Percentiles rank a stretch among this genome's conserved stretches.
Conservation (phyloP, 2,329 filamentous ascomycete species). For the Phaeophleospora eucalypticola region DNA sequence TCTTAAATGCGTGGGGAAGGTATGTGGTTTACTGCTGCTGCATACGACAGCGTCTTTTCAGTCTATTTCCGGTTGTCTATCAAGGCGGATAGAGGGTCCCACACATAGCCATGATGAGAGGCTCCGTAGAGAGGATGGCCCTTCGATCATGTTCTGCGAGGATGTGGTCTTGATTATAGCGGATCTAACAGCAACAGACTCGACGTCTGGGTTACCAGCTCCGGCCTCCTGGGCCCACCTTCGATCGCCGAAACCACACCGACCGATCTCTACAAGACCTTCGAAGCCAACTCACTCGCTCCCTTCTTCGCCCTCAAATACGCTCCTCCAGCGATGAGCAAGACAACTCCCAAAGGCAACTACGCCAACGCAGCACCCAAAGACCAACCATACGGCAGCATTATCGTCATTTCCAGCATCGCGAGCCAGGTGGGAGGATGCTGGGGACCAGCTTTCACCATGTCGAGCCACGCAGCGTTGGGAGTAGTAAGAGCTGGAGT, state of each 20-base stretch:
- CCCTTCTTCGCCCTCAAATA: conserved; percentile 64
- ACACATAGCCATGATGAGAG: too few relatives aligned
- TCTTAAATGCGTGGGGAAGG: conserved; percentile 56
- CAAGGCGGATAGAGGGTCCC: too few relatives aligned
- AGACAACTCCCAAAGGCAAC: conserved; percentile 50
- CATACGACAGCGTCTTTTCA: too few relatives aligned
- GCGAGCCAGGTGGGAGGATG: conserved; percentile 55
- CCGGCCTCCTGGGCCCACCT: conserved; percentile 55
- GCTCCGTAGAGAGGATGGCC: too few relatives aligned
- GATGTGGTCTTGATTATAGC: too few relatives aligned
- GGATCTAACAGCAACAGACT: too few relatives aligned
- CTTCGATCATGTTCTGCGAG: too few relatives aligned
- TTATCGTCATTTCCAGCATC: conserved; percentile 58
- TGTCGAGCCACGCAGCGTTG: conserved; percentile 57
- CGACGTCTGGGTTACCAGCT: conserved; percentile 59
- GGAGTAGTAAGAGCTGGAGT: conserved; percentile 59
- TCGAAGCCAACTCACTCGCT: conserved; percentile 58
- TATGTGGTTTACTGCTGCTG: too few relatives aligned
- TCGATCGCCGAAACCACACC: conserved; percentile 56
- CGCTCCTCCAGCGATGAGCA: conserved; percentile 60
- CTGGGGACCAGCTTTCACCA: conserved; percentile 60
- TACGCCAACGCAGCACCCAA: conserved; percentile 62
- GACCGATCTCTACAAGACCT: conserved; percentile 53
- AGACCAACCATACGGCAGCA: conserved; percentile 56
- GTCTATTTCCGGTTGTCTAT: too few relatives aligned